These are phyloP conservation scores for Colletotrichum tabaci DNA, from an alignment of 2,329 filamentous ascomycete genomes.

Conservation along the genomic window DNA sequence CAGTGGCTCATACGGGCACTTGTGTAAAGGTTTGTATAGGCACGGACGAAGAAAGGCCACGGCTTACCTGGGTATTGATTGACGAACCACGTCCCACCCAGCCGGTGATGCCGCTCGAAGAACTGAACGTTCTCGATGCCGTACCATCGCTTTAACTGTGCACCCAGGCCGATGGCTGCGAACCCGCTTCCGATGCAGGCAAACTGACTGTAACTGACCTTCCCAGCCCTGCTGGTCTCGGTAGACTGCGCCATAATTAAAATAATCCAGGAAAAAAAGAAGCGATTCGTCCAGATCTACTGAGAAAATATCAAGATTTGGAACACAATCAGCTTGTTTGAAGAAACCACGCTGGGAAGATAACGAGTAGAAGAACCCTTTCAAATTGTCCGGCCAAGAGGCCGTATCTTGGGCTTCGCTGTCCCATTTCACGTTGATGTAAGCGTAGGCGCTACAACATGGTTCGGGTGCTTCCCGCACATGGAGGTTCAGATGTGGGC, in stretches of 20 bases:
- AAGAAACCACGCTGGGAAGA: no score
- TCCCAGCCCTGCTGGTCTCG: not conserved
- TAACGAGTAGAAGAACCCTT: no score
- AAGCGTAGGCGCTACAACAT: not conserved
- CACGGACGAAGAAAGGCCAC: not conserved
- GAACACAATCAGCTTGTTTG: no score
- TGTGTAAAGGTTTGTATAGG: not conserved
- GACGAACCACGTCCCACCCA: constrained; percentile 76
- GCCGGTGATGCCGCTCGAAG: constrained; percentile 70
- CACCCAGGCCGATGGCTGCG: constrained; percentile 73
- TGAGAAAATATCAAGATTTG: no score
- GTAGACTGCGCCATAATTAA: not conserved
- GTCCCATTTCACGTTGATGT: not conserved
- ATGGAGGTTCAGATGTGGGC: not conserved
- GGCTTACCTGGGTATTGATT: constrained; percentile 71
- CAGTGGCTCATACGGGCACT: not conserved
- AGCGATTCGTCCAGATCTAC: no score
- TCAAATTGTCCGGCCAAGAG: no score
- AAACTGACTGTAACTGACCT: constrained; percentile 53
- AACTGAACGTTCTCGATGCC: constrained; percentile 72
- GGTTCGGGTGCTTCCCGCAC: constrained; percentile 10
- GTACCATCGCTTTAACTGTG: constrained; percentile 69
- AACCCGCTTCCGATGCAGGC: constrained; percentile 72
- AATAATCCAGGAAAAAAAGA: no score
- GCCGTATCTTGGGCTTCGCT: not conserved